phyloP scores from a whole-genome alignment of 495 filamentous ascomycete species.

The Lepidopterella palustris region DNA sequence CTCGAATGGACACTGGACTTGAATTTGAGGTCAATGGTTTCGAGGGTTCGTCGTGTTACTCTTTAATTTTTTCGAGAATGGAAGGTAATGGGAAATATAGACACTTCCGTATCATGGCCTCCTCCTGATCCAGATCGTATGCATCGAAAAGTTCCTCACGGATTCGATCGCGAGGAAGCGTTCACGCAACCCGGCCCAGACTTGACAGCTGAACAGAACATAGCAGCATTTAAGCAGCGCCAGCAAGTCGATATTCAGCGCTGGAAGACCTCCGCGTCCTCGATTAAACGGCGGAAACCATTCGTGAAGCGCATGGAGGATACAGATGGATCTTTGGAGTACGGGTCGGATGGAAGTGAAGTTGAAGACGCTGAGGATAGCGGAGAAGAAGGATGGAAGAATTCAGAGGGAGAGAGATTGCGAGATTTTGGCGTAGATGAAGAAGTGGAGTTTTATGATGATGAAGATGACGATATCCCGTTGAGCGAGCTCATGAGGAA shows the following conservation, averaged over 20 bases:
- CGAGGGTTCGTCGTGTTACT: conserved; percentile 53
- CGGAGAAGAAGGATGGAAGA: conserved; percentile 65
- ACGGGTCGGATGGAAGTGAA: conserved; percentile 38
- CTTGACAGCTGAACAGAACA: conserved; percentile 7
- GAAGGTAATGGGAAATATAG: conserved; percentile 27
- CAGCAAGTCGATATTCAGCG: conserved; percentile 51
- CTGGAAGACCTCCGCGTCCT: conserved; percentile 21
- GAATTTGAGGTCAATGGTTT: conserved; percentile 79
- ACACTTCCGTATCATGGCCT: conserved; percentile 62
- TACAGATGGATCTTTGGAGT: conserved; percentile 34
- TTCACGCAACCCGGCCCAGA: conserved; percentile 15
- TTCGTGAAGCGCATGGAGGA: conserved; percentile 43
- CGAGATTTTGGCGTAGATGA: conserved; percentile 89
- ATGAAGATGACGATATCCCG: conserved; percentile 67
- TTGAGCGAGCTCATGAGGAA: conserved; percentile 56
- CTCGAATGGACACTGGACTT: conserved; percentile 52
- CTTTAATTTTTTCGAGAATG: neutral
- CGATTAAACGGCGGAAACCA: conserved; percentile 43
- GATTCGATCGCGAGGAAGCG: conserved; percentile 1
- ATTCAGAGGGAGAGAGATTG: conserved; percentile 77
- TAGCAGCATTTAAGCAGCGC: conserved; percentile 51
- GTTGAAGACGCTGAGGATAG: conserved; percentile 35
- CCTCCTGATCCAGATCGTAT: conserved; percentile 85
- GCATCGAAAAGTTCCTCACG: conserved; percentile 33
- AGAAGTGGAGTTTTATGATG: conserved; percentile 67